Evolutionary conservation across 495 filamentous ascomycete species (phyloP).

Genomic region (Neurospora cerealis): DNA sequence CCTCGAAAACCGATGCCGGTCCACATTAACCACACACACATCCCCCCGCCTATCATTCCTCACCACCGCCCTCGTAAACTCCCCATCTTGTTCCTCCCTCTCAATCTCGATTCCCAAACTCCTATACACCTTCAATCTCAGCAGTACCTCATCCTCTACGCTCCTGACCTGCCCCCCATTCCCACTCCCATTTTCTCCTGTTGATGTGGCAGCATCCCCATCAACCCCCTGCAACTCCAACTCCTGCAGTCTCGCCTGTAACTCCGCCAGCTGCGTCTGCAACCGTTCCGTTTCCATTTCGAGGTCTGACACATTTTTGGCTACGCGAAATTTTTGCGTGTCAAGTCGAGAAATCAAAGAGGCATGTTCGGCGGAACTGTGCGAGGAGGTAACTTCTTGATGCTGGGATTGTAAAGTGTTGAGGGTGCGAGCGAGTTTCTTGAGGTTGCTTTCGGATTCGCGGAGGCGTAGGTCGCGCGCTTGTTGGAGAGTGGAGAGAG

Average conservation of each 20-base stretch:
- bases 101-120: conserved; percentile 85
- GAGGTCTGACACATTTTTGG: conserved; percentile 76
- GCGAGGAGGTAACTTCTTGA: conserved; percentile 54
- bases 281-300: conserved; percentile 89
- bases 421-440: conserved; percentile 64
- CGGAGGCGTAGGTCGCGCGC: conserved; percentile 66
- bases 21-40: conserved; percentile 89
- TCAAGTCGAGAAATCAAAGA: conserved; percentile 73
- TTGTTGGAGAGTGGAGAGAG: conserved; percentile 65
- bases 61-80: conserved; percentile 78
- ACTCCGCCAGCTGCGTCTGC: conserved; percentile 66
- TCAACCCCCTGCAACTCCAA: conserved; percentile 73
- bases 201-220: conserved; percentile 33
- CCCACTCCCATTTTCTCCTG: neutral
- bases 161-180: conserved; percentile 7
- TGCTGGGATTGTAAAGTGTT: conserved; percentile 59
- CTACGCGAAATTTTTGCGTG: conserved; percentile 88
- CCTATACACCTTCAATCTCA: conserved; percentile 86
- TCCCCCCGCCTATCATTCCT: conserved; percentile 81
- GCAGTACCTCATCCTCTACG: conserved; percentile 43
- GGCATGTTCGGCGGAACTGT: conserved; percentile 69
- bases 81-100: conserved; percentile 58
- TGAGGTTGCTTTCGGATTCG: conserved; percentile 59
- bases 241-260: conserved; percentile 66
- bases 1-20: conserved; percentile 70